Percentiles rank a stretch among this genome's conserved stretches.
Conservation (phyloP, 2,329 filamentous ascomycete genomes). For the Helicocarpus griseus region DNA sequence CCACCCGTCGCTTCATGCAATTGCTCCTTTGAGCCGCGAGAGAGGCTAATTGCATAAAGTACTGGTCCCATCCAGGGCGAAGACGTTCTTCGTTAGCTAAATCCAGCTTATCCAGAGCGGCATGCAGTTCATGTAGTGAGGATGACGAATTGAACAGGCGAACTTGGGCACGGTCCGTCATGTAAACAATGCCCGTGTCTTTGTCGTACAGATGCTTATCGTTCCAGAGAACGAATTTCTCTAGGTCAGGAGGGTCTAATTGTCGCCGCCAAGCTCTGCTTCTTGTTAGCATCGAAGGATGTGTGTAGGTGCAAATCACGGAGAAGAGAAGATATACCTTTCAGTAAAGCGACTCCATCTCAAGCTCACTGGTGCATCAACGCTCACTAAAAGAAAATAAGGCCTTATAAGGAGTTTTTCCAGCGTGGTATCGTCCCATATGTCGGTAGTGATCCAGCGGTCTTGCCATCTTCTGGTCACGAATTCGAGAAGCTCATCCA, state of each 20-base stretch:
- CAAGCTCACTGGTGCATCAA: conserved; percentile 78
- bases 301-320: conserved; percentile 27
- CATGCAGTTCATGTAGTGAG: conserved; percentile 60
- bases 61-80: conserved; percentile 87
- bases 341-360: conserved; percentile 71
- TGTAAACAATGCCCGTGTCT: conserved; percentile 56
- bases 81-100: conserved; percentile 70
- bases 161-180: conserved; percentile 73
- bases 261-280: conserved; percentile 40
- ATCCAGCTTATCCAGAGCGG: conserved; percentile 62
- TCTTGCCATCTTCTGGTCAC: conserved; percentile 77
- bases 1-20: conserved; percentile 96
- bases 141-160: conserved; percentile 77
- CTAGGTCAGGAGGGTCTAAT: conserved; percentile 43
- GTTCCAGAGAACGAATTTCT: conserved; percentile 51
- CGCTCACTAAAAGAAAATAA: conserved; percentile 85
- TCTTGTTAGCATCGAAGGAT: background rate
- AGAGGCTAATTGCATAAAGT: conserved; percentile 95
- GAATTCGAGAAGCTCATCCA: conserved; percentile 66
- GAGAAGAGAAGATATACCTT: conserved; percentile 24
- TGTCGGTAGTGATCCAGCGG: conserved; percentile 77
- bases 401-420: conserved; percentile 70
- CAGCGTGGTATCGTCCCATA: conserved; percentile 61
- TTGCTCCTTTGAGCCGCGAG: conserved; percentile 85
- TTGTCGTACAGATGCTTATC: conserved; percentile 67